Percentiles rank a stretch among this genome's conserved stretches.
Evolutionary conservation across 2,329 filamentous ascomycete species (phyloP).

Genomic region (Podosphaera xanthii): DNA sequence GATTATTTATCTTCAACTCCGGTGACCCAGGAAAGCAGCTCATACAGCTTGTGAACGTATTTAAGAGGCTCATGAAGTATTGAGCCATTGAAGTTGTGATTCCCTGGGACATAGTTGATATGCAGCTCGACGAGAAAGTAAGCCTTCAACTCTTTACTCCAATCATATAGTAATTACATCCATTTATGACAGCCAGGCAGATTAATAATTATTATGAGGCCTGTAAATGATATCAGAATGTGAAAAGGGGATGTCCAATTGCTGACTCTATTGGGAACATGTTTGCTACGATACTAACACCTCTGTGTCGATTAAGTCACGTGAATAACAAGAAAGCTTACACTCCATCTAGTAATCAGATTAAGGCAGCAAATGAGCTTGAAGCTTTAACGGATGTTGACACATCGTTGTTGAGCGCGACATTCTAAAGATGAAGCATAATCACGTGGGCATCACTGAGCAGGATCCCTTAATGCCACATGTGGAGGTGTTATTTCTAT

Average conservation of each 20-base stretch:
- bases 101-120: background rate
- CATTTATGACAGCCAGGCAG: background rate
- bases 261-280: too few relatives aligned
- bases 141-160: background rate
- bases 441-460: too few relatives aligned
- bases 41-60: constrained; percentile 83
- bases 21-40: constrained; percentile 90
- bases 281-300: too few relatives aligned
- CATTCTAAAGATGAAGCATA: too few relatives aligned
- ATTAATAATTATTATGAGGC: background rate
- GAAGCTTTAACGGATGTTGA: too few relatives aligned
- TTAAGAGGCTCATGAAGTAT: constrained; percentile 53
- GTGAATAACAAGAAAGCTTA: too few relatives aligned
- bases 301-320: too few relatives aligned
- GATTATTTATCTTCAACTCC: constrained; percentile 81
- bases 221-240: background rate
- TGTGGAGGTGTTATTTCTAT: too few relatives aligned
- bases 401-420: too few relatives aligned
- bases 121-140: background rate
- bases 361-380: too few relatives aligned
- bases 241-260: background rate
- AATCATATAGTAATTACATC: background rate
- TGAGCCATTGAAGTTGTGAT: constrained; percentile 37
- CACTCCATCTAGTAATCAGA: too few relatives aligned
- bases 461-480: too few relatives aligned